Base-by-base conservation (phyloP, 2,329 filamentous ascomycete genomes). In the Clarireedia paspali region DNA sequence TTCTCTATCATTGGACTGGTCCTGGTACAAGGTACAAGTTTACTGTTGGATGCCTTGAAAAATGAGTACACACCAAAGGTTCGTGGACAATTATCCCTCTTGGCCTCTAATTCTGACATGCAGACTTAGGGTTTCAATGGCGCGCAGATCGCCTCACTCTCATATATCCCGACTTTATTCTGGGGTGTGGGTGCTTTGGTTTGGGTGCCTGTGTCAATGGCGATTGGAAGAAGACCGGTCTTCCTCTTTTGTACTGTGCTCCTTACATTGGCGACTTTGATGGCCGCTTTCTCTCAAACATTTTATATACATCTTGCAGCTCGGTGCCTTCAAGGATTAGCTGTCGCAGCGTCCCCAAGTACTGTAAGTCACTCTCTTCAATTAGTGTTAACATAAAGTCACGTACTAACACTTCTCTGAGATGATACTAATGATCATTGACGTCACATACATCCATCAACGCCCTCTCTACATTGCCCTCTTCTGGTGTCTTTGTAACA, bases 371-470 rank as follows among this genome's bases (percentile, higher is more conserved):
- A 7, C 14, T 17, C 14, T 14, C 38, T 2, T 17, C 4, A 40
- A 4, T 2, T 4, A 30, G 7, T 30, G 1, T 40, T 40, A n/a
- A 40, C 6, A 17, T 40, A n/a, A 17, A 4, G 2, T n/a, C 38
- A 17, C 15, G 5, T 40, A 40, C 4, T 40, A 17, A 40, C 17
- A 40, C 15, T 2, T 40, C 2, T 15, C 15, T n/a, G 20, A 40
- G 38, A 17, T 40, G 38, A 0, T 24, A 3, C 59, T 73, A 1
- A 68, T 70, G 52, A 55, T 73, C 12, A 69, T 74, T 27, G 71
- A 74, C 50, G 56, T 73, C 44, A 71, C 71, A 0, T 74, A 71
- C 59, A 71, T 73, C 45, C 65, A 71, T 47, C 67, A 73, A 55
- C 66, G 72, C 4, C 68, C 72, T 0, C 60, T 60, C 24, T 67